Conservation (phyloP, 805 yeast species). For the Lachancea cidri region DNA sequence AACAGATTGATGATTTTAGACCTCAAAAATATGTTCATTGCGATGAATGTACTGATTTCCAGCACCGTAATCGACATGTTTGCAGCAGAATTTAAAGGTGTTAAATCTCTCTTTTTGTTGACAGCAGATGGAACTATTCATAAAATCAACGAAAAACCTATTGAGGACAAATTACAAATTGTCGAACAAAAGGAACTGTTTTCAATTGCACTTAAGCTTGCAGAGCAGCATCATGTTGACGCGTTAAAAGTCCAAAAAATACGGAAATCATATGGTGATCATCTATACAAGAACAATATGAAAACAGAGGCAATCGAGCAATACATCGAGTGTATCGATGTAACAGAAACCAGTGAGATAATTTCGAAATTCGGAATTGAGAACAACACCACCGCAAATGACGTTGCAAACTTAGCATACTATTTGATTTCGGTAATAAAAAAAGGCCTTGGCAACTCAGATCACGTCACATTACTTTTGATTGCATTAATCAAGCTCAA, state of each 20-base stretch:
- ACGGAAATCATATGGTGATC: constrained; percentile 63
- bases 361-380: constrained; percentile 74
- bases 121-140: constrained; percentile 74
- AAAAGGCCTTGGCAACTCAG: constrained; percentile 54
- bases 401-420: constrained; percentile 48
- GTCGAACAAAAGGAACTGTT: constrained; percentile 66
- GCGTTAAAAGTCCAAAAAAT: constrained; percentile 30
- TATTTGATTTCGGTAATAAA: constrained; percentile 60
- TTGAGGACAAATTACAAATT: constrained; percentile 63
- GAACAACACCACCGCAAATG: constrained; percentile 28
- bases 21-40: constrained; percentile 58
- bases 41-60: constrained; percentile 65
- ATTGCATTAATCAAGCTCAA: constrained; percentile 78
- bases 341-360: constrained; percentile 64
- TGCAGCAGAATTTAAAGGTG: constrained; percentile 28
- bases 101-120: constrained; percentile 55
- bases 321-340: constrained; percentile 53
- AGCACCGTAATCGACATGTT: constrained; percentile 58
- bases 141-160: constrained; percentile 57
- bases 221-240: constrained; percentile 36
- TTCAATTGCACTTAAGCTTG: constrained; percentile 67
- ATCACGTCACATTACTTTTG: constrained; percentile 74
- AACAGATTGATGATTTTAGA: constrained; percentile 66
- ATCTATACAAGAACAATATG: constrained; percentile 60
- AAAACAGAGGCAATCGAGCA: constrained; percentile 67